Base-by-base conservation (phyloP, 2,329 filamentous ascomycete species). In the Diaporthe caulivora region DNA sequence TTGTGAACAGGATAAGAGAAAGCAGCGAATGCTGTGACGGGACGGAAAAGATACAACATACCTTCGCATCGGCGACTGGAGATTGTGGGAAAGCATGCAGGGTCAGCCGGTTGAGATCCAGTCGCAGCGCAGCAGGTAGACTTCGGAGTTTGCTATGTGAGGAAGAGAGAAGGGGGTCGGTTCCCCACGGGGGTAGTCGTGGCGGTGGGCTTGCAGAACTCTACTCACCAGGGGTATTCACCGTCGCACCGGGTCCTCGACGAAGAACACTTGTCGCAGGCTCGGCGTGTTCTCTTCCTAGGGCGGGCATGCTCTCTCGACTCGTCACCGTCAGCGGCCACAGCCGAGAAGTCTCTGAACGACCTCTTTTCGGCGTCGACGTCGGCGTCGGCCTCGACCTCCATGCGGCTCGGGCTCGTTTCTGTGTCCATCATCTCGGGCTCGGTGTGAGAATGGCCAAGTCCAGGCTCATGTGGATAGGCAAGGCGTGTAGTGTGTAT, bases 181-280 rank as follows among this genome's bases (percentile, higher is more conserved):
- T 17, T 17, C 15, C 18, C 17, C 24, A 37, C 15, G 40, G 10
- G 29, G 4, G 8, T 11, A 31, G 13, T 31, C 10, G 11, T 29
- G 8, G 29, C 0, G 7, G 10, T 26, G 18, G 13, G 31, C 17
- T 18, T 37, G n/a, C 37, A 13, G 11, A 40, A 24, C 44, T 26
- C 18, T 17, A 74, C 83, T 81, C 75, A 86, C 84, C 82, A 86
- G 54, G 82, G 81, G 37, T 72, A 76, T 67, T 83, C 79, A 26
- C 85, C 85, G 75, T 86, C 82, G 72, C 85, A 87, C 49, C 85
- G 80, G 7, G 83, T 84, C 72, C 84, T 79, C 2, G 83, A 85
- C 8, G 78, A 76, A 69, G 82, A 85, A 77, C 82, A 83, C 44
- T 80, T 79, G 75, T 84, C 82, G 62, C 82, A 84, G 17, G 82